phyloP scores from a whole-genome alignment of 2,329 filamentous ascomycete genomes.

The Botryotinia convoluta region DNA sequence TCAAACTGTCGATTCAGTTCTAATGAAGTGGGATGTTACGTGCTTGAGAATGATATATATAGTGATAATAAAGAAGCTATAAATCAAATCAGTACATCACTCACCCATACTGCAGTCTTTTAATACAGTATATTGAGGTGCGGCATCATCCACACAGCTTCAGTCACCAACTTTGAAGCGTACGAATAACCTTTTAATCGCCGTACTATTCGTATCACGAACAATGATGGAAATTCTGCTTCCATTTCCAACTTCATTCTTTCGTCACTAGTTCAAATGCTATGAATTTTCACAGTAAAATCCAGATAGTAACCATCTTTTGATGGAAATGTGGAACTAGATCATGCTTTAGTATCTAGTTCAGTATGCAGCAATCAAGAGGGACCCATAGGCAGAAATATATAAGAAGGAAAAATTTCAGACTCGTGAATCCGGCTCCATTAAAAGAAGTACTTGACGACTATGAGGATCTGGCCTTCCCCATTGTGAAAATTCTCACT shows the following conservation, averaged over 20 bases:
- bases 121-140: background rate
- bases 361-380: background rate
- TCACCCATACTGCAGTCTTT: background rate
- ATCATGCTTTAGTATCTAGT: background rate
- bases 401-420: background rate
- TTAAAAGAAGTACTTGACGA: background rate
- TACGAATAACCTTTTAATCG: background rate
- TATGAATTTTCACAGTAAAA: background rate
- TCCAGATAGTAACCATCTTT: background rate
- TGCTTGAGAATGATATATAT: background rate
- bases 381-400: accelerated
- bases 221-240: background rate
- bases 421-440: background rate
- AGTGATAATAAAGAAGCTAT: background rate
- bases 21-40: background rate
- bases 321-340: background rate
- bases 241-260: background rate
- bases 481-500: background rate
- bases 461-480: background rate
- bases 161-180: background rate
- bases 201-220: background rate
- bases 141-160: background rate
- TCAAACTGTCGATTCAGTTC: accelerated
- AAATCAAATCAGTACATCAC: background rate
- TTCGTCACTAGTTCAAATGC: background rate